phyloP scores from a whole-genome alignment of 2,329 filamentous ascomycete species.

The Aspergillus arachidicola region DNA sequence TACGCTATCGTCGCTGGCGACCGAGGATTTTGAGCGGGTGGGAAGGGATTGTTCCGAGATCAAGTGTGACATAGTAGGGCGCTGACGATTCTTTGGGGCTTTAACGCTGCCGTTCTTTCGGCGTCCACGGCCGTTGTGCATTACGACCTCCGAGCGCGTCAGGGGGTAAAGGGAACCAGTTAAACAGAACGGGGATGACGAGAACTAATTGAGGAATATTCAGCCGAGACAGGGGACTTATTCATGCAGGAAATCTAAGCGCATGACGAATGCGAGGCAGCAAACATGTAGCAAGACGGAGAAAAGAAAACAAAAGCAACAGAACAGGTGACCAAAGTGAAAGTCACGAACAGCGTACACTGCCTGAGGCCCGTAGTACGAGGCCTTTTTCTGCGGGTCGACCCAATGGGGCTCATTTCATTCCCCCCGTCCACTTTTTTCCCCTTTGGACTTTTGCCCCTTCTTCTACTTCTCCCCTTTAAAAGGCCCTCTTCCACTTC shows the following conservation, averaged over 20 bases:
- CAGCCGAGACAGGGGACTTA: neutral
- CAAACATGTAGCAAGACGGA: neutral
- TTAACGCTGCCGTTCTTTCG: constrained; percentile 37
- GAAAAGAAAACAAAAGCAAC: too few species aligned
- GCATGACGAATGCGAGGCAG: neutral
- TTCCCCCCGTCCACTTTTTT: neutral
- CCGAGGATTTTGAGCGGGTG: constrained; percentile 20
- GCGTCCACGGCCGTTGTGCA: constrained; percentile 25
- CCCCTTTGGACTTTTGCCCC: too few species aligned
- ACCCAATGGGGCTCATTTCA: neutral
- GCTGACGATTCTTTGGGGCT: constrained; percentile 25
- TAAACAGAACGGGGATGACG: neutral
- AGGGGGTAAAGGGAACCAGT: constrained; percentile 14
- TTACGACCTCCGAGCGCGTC: constrained; percentile 14
- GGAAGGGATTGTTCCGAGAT: constrained; percentile 24
- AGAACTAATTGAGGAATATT: neutral
- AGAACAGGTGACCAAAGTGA: too few species aligned
- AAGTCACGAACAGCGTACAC: neutral
- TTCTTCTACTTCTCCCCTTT: too few species aligned
- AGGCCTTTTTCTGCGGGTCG: neutral
- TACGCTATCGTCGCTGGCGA: constrained; percentile 26
- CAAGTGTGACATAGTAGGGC: constrained; percentile 33
- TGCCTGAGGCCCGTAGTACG: neutral
- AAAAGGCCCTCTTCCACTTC: neutral
- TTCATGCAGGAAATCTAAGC: neutral